Evolutionary conservation across 23 red algal genomes (phyloP).

Genomic region (Chondrus crispus): DNA sequence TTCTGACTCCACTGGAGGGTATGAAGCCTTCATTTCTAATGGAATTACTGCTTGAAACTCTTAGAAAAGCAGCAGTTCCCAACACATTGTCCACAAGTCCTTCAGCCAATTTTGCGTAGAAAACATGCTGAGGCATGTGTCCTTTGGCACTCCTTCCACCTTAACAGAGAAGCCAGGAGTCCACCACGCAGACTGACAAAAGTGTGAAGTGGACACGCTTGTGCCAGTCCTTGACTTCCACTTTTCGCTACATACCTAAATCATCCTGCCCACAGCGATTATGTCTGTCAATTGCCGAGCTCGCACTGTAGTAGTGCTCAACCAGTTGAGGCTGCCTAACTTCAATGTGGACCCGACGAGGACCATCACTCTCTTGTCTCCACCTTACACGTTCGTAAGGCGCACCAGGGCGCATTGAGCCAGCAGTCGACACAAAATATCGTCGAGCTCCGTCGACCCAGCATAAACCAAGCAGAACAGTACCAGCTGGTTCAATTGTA

Average conservation of each 20-base stretch:
- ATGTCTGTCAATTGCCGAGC: conserved; percentile 5
- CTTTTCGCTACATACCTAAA: background rate
- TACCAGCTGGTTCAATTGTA: background rate
- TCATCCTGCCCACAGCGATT: conserved; percentile 21
- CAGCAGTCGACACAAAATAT: background rate
- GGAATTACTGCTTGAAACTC: background rate
- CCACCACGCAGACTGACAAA: background rate
- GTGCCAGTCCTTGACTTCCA: conserved; percentile 8
- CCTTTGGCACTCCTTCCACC: background rate
- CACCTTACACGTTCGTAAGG: background rate
- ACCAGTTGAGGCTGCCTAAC: background rate
- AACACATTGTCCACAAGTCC: conserved; percentile 1
- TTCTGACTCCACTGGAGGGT: background rate
- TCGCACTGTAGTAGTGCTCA: background rate
- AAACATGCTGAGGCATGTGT: background rate
- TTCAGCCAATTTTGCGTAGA: background rate
- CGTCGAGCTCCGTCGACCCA: conserved; percentile 18
- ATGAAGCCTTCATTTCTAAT: background rate
- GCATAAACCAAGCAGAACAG: background rate
- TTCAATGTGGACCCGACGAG: background rate
- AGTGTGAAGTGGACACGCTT: background rate
- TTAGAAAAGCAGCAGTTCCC: background rate
- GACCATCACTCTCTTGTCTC: background rate
- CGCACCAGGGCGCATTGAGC: background rate
- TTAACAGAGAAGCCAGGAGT: conserved; percentile 9